Evolutionary conservation across 2,329 filamentous ascomycete species (phyloP).

Genomic region (Corynespora cassiicola): DNA sequence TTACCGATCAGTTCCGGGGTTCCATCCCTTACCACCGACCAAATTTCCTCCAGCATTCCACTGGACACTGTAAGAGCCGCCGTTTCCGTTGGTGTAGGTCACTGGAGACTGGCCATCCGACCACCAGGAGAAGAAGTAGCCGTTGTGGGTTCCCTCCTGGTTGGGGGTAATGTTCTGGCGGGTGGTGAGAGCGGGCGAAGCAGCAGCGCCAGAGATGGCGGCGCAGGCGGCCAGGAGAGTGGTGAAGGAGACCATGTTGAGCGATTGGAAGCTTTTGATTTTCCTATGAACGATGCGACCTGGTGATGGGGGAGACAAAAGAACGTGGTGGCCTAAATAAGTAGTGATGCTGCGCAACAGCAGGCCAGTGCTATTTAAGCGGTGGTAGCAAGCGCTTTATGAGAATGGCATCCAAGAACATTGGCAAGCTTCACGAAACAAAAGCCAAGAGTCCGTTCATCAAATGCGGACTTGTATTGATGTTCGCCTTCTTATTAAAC

Average conservation of each 20-base stretch:
- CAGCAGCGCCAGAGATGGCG: conserved; percentile 18
- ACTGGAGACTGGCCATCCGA: conserved; percentile 50
- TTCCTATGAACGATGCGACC: too few relatives aligned
- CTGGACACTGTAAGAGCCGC: conserved; percentile 26
- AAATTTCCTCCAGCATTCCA: conserved; percentile 33
- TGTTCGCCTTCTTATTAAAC: too few relatives aligned
- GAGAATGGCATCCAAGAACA: too few relatives aligned
- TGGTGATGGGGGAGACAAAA: too few relatives aligned
- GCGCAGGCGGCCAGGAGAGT: conserved; percentile 23
- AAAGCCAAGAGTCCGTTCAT: too few relatives aligned
- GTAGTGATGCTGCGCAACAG: too few relatives aligned
- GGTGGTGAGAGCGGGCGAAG: conserved; percentile 24
- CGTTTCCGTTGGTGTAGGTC: conserved; percentile 26
- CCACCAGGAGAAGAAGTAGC: conserved; percentile 67
- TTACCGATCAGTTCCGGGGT: conserved; percentile 55
- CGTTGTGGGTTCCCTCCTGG: conserved; percentile 20
- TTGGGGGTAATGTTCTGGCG: conserved; percentile 11
- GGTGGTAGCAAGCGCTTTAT: too few relatives aligned
- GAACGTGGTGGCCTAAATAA: too few relatives aligned
- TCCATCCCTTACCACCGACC: conserved; percentile 37
- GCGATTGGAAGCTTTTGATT: too few relatives aligned
- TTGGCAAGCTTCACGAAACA: too few relatives aligned
- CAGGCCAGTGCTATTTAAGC: too few relatives aligned
- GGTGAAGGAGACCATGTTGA: conserved; percentile 30
- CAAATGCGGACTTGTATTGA: too few relatives aligned